Percentiles rank a stretch among this genome's conserved stretches.
These are phyloP conservation scores for Vitis vinifera DNA, from an alignment of 164 flowering plant species.

Conservation along the genomic window DNA sequence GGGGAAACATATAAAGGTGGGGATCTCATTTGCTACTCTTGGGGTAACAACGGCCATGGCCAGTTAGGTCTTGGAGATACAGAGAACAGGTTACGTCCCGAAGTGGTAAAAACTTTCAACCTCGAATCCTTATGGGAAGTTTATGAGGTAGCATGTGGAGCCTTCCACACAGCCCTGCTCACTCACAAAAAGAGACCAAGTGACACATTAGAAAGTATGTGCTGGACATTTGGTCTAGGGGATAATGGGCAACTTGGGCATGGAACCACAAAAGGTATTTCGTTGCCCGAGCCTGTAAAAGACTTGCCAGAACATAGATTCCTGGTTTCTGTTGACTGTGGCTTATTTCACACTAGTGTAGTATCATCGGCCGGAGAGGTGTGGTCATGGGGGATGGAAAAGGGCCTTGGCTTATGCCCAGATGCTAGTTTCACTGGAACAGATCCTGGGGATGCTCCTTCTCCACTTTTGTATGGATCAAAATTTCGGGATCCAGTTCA, in stretches of 20 bases:
- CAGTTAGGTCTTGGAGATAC: slow-evolving; percentile 83
- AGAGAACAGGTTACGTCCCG: slow-evolving; percentile 52
- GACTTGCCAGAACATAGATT: slow-evolving; percentile 48
- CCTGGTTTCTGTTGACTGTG: slow-evolving; percentile 79
- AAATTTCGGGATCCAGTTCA: slow-evolving; percentile 61
- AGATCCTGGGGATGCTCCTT: slow-evolving; percentile 78
- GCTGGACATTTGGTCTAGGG: slow-evolving; percentile 95
- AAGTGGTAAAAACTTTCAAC: slow-evolving; percentile 51
- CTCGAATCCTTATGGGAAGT: slow-evolving; percentile 47
- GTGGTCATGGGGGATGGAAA: slow-evolving; percentile 99
- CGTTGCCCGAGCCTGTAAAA: slow-evolving; percentile 53
- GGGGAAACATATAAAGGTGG: slow-evolving; percentile 57
- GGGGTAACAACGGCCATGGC: slow-evolving; percentile 85
- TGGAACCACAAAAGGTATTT: slow-evolving; percentile 59
- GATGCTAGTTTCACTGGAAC: slow-evolving; percentile 60
- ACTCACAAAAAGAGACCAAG: slow-evolving; percentile 41
- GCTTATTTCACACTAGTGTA: slow-evolving; percentile 83
- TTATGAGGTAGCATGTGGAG: slow-evolving; percentile 85
- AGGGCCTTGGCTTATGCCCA: slow-evolving; percentile 88
- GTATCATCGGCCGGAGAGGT: slow-evolving; percentile 77
- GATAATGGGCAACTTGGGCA: slow-evolving; percentile 93
- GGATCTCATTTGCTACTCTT: slow-evolving; percentile 71
- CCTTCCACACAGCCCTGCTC: slow-evolving; percentile 76
- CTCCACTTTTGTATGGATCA: slow-evolving; percentile 44
- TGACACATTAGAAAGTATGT: slow-evolving; percentile 41